Conservation (phyloP, 495 filamentous ascomycete species). For the Astrothelium subdiscretum region DNA sequence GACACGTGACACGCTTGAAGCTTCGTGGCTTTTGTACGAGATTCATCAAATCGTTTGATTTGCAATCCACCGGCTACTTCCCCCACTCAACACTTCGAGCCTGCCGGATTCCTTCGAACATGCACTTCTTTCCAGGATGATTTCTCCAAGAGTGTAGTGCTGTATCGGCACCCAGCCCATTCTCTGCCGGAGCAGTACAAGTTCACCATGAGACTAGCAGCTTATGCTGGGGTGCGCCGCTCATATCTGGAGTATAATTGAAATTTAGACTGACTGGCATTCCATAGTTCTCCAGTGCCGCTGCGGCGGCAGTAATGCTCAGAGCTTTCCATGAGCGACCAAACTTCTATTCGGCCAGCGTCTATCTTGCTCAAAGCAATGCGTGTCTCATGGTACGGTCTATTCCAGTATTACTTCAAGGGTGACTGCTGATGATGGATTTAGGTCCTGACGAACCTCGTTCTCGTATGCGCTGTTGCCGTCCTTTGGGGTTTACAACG, state of each 20-base stretch:
- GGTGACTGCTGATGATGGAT: not conserved
- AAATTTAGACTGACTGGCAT: not conserved
- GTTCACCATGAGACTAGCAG: constrained; percentile 7
- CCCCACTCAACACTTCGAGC: not conserved
- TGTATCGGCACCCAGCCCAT: not conserved
- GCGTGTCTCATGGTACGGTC: constrained; percentile 74
- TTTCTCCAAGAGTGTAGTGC: not conserved
- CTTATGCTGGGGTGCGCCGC: constrained; percentile 4
- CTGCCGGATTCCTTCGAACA: not conserved
- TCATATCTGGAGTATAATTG: not conserved
- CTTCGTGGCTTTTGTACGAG: not conserved
- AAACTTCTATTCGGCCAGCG: constrained; percentile 95
- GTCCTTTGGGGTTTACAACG: constrained; percentile 80
- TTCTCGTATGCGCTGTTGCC: constrained; percentile 55
- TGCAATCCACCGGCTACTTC: not conserved
- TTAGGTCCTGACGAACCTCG: constrained; percentile 72
- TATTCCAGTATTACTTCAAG: not conserved
- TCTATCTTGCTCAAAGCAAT: constrained; percentile 91
- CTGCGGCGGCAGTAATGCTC: constrained; percentile 70
- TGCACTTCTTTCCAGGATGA: not conserved
- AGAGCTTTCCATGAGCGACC: constrained; percentile 88
- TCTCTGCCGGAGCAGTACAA: not conserved
- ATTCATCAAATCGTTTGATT: not conserved
- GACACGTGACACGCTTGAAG: not conserved
- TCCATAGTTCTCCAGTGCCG: constrained; percentile 55